Conservation (phyloP, 2,329 filamentous ascomycete species). For the Fusarium pseudoanthophilum region DNA sequence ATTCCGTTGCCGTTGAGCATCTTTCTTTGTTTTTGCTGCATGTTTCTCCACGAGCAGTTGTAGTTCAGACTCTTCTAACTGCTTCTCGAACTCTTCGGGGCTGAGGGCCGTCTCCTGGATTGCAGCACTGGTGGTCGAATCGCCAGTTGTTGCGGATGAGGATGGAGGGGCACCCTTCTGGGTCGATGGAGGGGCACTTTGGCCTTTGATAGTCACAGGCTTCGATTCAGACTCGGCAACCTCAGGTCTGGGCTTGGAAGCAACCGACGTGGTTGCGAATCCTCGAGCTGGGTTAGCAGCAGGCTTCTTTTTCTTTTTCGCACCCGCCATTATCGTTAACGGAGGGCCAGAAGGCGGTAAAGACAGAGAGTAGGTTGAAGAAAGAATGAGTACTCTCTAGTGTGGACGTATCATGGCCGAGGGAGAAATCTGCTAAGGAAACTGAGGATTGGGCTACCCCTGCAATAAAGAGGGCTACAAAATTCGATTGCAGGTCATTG, state of each 20-base stretch:
- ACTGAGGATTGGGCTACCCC: background rate
- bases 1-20: slow-evolving; percentile 78
- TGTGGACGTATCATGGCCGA: slow-evolving; percentile 1
- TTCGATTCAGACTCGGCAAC: slow-evolving; percentile 52
- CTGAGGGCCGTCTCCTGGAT: slow-evolving; percentile 65
- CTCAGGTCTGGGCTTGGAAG: slow-evolving; percentile 81
- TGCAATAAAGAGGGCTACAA: background rate
- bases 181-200: slow-evolving; percentile 48
- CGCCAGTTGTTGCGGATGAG: slow-evolving; percentile 40
- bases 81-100: slow-evolving; percentile 88
- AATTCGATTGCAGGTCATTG: slow-evolving; percentile 8
- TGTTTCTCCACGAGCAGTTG: slow-evolving; percentile 89
- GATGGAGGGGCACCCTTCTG: slow-evolving; percentile 46
- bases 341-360: background rate
- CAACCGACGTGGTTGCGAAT: slow-evolving; percentile 92
- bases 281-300: slow-evolving; percentile 88
- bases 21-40: slow-evolving; percentile 80
- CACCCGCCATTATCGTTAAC: slow-evolving; percentile 68
- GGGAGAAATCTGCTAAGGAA: background rate
- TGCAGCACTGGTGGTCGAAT: slow-evolving; percentile 31
- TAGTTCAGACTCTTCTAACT: slow-evolving; percentile 90
- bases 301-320: slow-evolving; percentile 92
- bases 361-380: background rate
- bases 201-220: slow-evolving; percentile 35
- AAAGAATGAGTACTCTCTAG: background rate